Conservation (phyloP, 2,329 filamentous ascomycete genomes). For the Diaporthe sp. region DNA sequence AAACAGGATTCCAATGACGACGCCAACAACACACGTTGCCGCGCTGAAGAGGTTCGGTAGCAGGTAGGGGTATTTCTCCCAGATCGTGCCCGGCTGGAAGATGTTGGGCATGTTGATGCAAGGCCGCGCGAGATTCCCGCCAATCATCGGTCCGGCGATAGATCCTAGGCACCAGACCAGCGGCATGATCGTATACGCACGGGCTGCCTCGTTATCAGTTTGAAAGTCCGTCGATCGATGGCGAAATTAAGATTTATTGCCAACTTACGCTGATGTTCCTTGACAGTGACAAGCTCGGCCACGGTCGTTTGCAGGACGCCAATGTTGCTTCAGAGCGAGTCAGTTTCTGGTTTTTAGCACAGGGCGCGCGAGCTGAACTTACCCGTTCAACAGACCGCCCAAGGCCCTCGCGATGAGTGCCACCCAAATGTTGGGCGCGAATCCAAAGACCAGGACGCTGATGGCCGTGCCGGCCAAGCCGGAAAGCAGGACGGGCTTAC, state of each 20-base stretch:
- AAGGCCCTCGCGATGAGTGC: constrained; percentile 90
- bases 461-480: constrained; percentile 92
- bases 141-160: constrained; percentile 91
- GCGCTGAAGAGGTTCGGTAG: constrained; percentile 93
- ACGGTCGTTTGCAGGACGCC: constrained; percentile 96
- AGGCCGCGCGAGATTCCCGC: constrained; percentile 89
- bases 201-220: constrained; percentile 64
- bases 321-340: constrained; percentile 76
- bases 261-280: constrained; percentile 87
- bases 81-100: constrained; percentile 81
- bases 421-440: constrained; percentile 83
- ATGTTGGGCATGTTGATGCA: constrained; percentile 83
- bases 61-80: constrained; percentile 89
- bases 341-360: constrained; percentile 27
- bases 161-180: constrained; percentile 98
- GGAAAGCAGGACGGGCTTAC: constrained; percentile 91
- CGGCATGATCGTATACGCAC: constrained; percentile 97
- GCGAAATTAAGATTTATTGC: neutral
- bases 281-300: constrained; percentile 90
- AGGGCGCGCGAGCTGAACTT: constrained; percentile 51
- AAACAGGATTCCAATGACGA: constrained; percentile 85
- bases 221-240: constrained; percentile 35
- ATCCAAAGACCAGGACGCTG: constrained; percentile 94
- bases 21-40: constrained; percentile 79
- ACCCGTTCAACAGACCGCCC: constrained; percentile 93